These are phyloP conservation scores for Melastoma candidum DNA, from an alignment of 441 rosid species.

Conservation along the genomic window DNA sequence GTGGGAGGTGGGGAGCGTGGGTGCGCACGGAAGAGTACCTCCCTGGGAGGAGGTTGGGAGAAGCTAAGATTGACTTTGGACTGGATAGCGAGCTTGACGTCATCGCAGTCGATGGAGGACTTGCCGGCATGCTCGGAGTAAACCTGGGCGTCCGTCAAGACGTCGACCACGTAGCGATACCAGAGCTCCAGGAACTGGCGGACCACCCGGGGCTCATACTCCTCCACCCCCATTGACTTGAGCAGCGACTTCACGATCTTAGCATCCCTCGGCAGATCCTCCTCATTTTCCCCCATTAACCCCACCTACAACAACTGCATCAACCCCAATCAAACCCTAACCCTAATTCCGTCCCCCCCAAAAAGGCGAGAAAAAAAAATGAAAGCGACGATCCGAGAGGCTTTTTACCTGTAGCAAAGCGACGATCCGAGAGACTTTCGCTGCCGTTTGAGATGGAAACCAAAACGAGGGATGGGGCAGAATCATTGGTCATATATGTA, in stretches of 20 bases:
- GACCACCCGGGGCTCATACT: slow-evolving; percentile 76
- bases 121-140: slow-evolving; percentile 88
- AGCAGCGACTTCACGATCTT: slow-evolving; percentile 75
- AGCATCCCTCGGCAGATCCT: slow-evolving; percentile 62
- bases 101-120: slow-evolving; percentile 62
- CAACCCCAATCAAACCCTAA: neutral
- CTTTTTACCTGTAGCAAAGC: no score
- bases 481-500: no score
- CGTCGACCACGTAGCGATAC: slow-evolving; percentile 79
- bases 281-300: slow-evolving; percentile 74
- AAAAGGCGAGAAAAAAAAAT: no score
- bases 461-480: no score
- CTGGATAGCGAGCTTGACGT: slow-evolving; percentile 81
- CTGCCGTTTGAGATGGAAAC: no score
- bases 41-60: slow-evolving; percentile 91
- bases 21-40: slow-evolving; percentile 40
- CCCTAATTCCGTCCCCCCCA: no score
- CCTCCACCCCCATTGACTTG: slow-evolving; percentile 91
- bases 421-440: no score
- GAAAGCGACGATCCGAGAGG: no score
- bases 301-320: slow-evolving; percentile 8
- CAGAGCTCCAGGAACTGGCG: slow-evolving; percentile 84
- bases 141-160: slow-evolving; percentile 75
- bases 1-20: no score
- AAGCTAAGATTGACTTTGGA: slow-evolving; percentile 83